Percentiles rank a stretch among this genome's conserved stretches.
Evolutionary conservation across 2,329 filamentous ascomycete species (phyloP).

Genomic region (Beauveria sp.): DNA sequence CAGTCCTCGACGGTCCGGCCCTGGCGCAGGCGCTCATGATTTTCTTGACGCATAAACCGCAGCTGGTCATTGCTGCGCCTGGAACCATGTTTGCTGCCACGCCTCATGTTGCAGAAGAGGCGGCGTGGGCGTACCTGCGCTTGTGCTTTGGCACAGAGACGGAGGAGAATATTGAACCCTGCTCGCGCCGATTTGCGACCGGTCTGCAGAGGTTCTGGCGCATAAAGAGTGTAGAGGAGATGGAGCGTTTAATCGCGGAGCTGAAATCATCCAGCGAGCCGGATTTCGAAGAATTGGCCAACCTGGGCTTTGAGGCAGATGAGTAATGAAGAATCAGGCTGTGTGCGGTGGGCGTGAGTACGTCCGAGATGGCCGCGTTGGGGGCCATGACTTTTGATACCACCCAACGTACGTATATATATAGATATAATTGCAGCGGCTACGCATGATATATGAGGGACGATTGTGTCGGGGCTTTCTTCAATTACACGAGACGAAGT

Average conservation of each 20-base stretch:
- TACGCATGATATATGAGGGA: neutral
- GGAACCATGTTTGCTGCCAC: constrained; percentile 69
- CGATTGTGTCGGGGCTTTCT: neutral
- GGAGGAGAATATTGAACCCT: constrained; percentile 58
- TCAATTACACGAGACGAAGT: neutral
- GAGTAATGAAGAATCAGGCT: constrained; percentile 14
- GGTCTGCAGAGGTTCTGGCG: constrained; percentile 71
- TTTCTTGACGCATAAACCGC: constrained; percentile 60
- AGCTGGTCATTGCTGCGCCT: constrained; percentile 61
- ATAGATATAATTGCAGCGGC: neutral
- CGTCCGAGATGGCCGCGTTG: neutral
- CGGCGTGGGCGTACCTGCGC: constrained; percentile 65
- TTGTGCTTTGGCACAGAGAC: constrained; percentile 80
- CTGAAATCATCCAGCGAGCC: constrained; percentile 16
- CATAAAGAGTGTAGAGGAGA: constrained; percentile 57
- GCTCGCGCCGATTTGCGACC: constrained; percentile 56
- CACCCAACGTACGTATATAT: neutral
- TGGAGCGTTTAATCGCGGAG: constrained; percentile 54
- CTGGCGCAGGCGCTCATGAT: constrained; percentile 63
- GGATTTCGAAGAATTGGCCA: constrained; percentile 18
- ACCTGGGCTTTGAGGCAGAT: constrained; percentile 24
- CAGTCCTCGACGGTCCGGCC: constrained; percentile 43
- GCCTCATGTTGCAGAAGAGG: constrained; percentile 44
- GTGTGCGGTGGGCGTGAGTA: neutral
- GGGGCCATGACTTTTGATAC: neutral